Base-by-base conservation (phyloP, 352 stramenopile species). In the Phytopythium chamaehyphon region DNA sequence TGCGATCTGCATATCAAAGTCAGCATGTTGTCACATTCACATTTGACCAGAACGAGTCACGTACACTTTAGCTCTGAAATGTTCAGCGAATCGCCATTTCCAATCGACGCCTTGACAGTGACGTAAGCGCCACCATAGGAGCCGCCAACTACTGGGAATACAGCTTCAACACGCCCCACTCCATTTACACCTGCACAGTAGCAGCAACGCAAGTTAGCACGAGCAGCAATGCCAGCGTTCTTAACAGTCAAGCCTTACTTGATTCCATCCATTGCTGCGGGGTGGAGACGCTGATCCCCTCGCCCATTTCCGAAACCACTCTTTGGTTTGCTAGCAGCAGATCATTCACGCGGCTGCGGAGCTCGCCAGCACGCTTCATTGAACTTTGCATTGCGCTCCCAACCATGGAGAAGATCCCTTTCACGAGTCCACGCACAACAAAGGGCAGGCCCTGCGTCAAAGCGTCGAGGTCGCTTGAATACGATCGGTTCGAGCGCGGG, bases 261-360 rank as follows among this genome's bases (percentile, higher is more conserved):
- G 75, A 84, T 49, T 91, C 80, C 43, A 81, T 78, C 80, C 80
- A 91, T 54, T 86, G 72, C 51, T 81, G 65, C 7, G 80, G 80
- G 15, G 66, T 73, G 19, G 66, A 78, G 38, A 88, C 65, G 35
- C 59, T 72, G 19, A 87, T 71, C 19, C 68, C 38, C 2, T 57
- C 57, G 21, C 80, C 80, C 59, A 88, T 64, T 49, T 78, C 57
- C 8, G 69, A 55, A 7, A 73, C 47, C n/a, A 90, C 61, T n/a
- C 63, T 65, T 21, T 64, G 51, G 45, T 86, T 81, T 22, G 58
- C 53, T 46, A 81, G 73, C 50, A 89, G 44, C n/a, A 69, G 57
- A 18, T 88, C 74, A 50, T 79, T 78, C 1, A 72, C 68, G 11
- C 71, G 61, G 19, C 71, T 70, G 24, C 71, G 73, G 5, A 91